These are phyloP conservation scores for Amphicarpaea edgeworthii DNA, from an alignment of 306 rosid genomes.

Conservation along the genomic window DNA sequence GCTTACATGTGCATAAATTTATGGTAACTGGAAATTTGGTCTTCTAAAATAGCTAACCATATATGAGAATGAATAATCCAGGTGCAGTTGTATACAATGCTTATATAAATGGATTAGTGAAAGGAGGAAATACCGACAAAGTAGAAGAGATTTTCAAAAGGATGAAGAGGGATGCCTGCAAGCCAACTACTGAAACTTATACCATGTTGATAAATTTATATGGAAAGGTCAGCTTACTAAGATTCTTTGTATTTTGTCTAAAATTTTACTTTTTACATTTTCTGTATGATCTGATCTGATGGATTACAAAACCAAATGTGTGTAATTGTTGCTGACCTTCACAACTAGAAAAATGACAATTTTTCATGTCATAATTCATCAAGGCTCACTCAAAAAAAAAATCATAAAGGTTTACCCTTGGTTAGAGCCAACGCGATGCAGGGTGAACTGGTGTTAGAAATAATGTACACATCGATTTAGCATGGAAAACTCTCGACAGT, in stretches of 20 bases:
- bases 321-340: neutral
- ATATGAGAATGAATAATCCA: constrained; percentile 47
- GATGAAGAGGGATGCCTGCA: constrained; percentile 83
- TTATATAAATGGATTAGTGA: constrained; percentile 83
- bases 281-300: constrained; percentile 26
- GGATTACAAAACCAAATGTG: neutral
- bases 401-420: constrained; percentile 14
- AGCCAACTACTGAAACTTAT: constrained; percentile 75
- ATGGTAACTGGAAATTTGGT: constrained; percentile 31
- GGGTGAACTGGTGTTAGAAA: too few relatives aligned
- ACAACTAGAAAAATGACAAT: neutral
- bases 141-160: constrained; percentile 81
- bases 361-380: constrained; percentile 4
- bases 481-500: neutral
- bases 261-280: neutral
- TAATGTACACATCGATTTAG: too few relatives aligned
- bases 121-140: constrained; percentile 72
- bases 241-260: neutral
- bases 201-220: constrained; percentile 84
- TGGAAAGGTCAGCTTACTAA: constrained; percentile 71
- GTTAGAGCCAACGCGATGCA: neutral
- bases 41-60: constrained; percentile 34
- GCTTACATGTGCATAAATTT: neutral
- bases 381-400: too few relatives aligned
- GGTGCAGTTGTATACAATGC: constrained; percentile 85